phyloP scores from a whole-genome alignment of 2,329 filamentous ascomycete genomes.

The Cladosporium phlei region DNA sequence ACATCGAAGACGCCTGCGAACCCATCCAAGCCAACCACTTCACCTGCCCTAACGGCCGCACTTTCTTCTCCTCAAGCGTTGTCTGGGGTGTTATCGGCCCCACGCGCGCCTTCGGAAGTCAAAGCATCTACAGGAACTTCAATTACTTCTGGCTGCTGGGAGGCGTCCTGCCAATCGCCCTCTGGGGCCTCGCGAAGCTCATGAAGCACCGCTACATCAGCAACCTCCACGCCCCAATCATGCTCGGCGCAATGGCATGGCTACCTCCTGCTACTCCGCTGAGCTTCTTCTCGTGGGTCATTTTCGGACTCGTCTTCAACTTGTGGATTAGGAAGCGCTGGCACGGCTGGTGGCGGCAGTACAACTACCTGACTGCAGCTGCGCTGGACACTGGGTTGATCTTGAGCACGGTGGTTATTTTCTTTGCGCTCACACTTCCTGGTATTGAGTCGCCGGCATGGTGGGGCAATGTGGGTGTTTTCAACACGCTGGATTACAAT shows the following conservation, averaged over 20 bases:
- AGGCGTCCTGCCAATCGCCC: conserved; percentile 64
- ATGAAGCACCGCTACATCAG: conserved; percentile 18
- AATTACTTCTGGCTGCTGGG: conserved; percentile 80
- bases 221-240: conserved; percentile 51
- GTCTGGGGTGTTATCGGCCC: conserved; percentile 84
- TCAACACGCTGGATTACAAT: conserved; percentile 23
- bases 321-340: conserved; percentile 65
- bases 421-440: conserved; percentile 81
- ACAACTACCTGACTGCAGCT: conserved; percentile 82
- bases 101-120: conserved; percentile 71
- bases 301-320: conserved; percentile 83
- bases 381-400: conserved; percentile 79
- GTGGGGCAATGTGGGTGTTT: conserved; percentile 76
- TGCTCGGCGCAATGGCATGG: conserved; percentile 79
- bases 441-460: conserved; percentile 69
- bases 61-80: conserved; percentile 86
- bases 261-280: conserved; percentile 76
- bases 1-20: conserved; percentile 74
- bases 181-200: conserved; percentile 59
- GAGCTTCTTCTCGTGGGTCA: conserved; percentile 82
- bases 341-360: conserved; percentile 80
- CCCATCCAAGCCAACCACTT: conserved; percentile 77
- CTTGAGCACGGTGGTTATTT: conserved; percentile 76
- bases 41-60: conserved; percentile 78
- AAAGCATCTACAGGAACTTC: conserved; percentile 68